Evolutionary conservation across 768 basidiomycete species (phyloP).

Genomic region (Sutorius australiensis): DNA sequence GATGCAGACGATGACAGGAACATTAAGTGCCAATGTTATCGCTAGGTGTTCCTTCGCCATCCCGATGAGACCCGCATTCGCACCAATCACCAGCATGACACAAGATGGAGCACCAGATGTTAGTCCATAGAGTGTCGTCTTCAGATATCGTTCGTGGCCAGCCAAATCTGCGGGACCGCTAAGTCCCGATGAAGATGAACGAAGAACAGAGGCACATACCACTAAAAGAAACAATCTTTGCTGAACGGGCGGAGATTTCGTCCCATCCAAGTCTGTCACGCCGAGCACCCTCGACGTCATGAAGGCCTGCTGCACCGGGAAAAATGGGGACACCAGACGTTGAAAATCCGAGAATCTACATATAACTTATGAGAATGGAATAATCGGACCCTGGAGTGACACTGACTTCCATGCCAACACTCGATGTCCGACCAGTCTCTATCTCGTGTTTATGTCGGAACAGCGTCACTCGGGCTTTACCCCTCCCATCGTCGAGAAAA

Average conservation of each 20-base stretch:
- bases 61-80: slow-evolving; percentile 86
- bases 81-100: slow-evolving; percentile 90
- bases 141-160: slow-evolving; percentile 89
- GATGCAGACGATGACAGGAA: slow-evolving; percentile 90
- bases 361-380: background rate
- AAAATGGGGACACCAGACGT: slow-evolving; percentile 75
- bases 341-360: slow-evolving; percentile 84
- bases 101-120: slow-evolving; percentile 93
- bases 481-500: slow-evolving; percentile 76
- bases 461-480: slow-evolving; percentile 77
- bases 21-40: slow-evolving; percentile 87
- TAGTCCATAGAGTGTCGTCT: slow-evolving; percentile 92
- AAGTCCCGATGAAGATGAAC: background rate
- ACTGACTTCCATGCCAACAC: slow-evolving; percentile 92
- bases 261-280: slow-evolving; percentile 95
- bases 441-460: slow-evolving; percentile 98
- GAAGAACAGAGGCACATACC: slow-evolving; percentile 39
- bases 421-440: slow-evolving; percentile 92
- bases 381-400: background rate
- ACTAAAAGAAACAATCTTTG: slow-evolving; percentile 93
- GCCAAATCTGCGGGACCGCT: slow-evolving; percentile 68
- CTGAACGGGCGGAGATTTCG: slow-evolving; percentile 81
- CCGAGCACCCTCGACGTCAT: slow-evolving; percentile 61
- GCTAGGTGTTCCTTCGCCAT: slow-evolving; percentile 98
- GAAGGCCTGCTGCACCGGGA: slow-evolving; percentile 54